Base-by-base conservation (phyloP, 345 rosid species). In the Eucalyptus curtisii region DNA sequence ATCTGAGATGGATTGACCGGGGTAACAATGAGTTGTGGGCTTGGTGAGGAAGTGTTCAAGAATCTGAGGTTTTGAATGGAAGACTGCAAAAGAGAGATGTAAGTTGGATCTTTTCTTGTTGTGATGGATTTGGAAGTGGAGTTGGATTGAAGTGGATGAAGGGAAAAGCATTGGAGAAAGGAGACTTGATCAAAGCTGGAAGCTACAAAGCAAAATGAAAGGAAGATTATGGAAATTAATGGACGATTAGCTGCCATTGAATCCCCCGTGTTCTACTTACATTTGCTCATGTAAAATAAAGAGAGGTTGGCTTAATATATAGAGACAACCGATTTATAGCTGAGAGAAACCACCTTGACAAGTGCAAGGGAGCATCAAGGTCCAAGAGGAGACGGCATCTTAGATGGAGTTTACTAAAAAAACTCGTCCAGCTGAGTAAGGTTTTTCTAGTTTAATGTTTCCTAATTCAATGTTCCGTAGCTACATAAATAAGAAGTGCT, bases 21-120 rank as follows among this genome's bases (percentile, higher is more conserved):
- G 17, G 89, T 92, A 92, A 95, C 86, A 49, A 95, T 96, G 87
- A 95, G 90, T 12, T 87, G 91, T 10, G 99, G 99, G 88, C 93
- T 96, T 2, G 98, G 95, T 42, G 86, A 86, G 7, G 94, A 55
- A 13, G 93, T 92, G 22, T 8, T 86, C 86, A 93, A 87, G 91
- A 89, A 94, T 86, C 96, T 89, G 42, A 91, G 92, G 85, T 96
- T 96, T 19, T 94, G 95, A 44, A 94, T 93, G 14, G 94, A 88
- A 2, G 95, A 92, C 53, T 91, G 87, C 30, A 76, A 76, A 7
- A 76, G 47, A 76, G 84, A 40, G 84, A 76, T 40, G 44, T 40
- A 76, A 40, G 84, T 40, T 76, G 84, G 84, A 76, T 76, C 84
- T 24, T 76, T 76, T 76, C 84, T 76, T 37, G 47, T 40, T 76